Percentiles rank a stretch among this genome's conserved stretches.
Conservation (phyloP, 139 green algal species). For the Picochlorum sp. region DNA sequence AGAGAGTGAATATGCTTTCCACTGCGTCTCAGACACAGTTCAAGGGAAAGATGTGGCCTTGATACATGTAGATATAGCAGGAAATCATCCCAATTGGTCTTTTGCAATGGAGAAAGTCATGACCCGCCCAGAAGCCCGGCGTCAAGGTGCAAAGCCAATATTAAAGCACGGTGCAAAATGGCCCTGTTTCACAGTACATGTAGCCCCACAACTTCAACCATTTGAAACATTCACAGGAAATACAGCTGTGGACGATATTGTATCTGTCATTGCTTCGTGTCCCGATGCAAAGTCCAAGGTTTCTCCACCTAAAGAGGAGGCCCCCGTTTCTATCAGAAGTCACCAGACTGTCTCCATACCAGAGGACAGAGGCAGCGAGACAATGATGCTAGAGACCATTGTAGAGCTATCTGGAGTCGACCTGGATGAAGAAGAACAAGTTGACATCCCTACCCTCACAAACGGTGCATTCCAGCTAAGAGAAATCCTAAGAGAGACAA, state of each 20-base stretch:
- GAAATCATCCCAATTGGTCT: constrained; percentile 22
- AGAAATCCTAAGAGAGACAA: too few relatives aligned
- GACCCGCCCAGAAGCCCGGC: background rate
- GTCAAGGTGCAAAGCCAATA: constrained; percentile 22
- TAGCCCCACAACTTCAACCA: constrained; percentile 30
- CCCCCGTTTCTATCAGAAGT: too few relatives aligned
- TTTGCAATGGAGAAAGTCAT: constrained; percentile 38
- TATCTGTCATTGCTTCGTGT: background rate
- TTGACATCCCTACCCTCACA: too few relatives aligned
- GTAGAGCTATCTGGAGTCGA: too few relatives aligned
- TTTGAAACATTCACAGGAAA: constrained; percentile 9
- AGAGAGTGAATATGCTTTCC: constrained; percentile 2
- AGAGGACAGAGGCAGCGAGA: background rate
- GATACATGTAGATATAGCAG: constrained; percentile 33
- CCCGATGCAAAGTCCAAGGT: too few relatives aligned
- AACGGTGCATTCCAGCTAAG: too few relatives aligned
- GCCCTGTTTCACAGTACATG: constrained; percentile 45
- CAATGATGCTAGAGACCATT: background rate
- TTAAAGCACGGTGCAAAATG: constrained; percentile 39
- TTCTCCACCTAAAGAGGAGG: too few relatives aligned
- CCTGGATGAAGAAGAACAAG: too few relatives aligned
- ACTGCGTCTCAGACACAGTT: constrained; percentile 1
- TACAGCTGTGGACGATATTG: background rate
- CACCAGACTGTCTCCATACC: too few relatives aligned
- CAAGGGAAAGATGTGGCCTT: constrained; percentile 5